Evolutionary conservation across 306 rosid species (phyloP), one percentile per base, ranked within the genome.

Genomic region (Cicer judaicum): DNA sequence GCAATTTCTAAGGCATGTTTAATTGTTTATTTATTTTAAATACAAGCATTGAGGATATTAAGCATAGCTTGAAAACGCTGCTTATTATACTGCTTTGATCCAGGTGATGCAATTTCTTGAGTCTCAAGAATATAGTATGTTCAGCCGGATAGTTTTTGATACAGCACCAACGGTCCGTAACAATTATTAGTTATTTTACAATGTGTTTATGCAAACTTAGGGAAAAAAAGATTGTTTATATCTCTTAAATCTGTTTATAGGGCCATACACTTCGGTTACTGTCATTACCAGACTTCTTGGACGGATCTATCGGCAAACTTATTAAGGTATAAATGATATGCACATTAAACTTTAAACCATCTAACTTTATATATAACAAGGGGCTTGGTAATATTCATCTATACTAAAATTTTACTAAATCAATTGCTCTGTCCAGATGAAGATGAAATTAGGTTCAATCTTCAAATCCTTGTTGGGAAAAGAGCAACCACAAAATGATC

Each of bases 21-120:
- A 43, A 6, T 65, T 43, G 5, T 43, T 13, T 65, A 65, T 43
- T 43, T 41, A 39, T 63, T 4, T 47, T 38, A 24, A 15, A 18
- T 24, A 68, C 24, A 47, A 68, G 34, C 21, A 9, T 49, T n/a
- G 14, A 56, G 47, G 49, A 15, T 73, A 50, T 50, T 63, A 42
- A 39, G 52, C 38, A 43, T 63, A 62, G 42, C 76, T 11, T 70
- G 77, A 7, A 68, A 48, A 36, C 47, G 75, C 43, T 10, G 21
- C 54, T 78, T 38, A 65, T 65, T 68, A 61, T 66, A 74, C 70
- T 71, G 59, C 78, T 70, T 79, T 76, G 78, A 65, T 78, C 68
- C 90, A 92, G 97, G 97, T 92, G 78, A 87, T 92, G 57, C 97
- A 88, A 75, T 90, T 92, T 79, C 90, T 92, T 24, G 96, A 92